Evolutionary conservation across 2,329 filamentous ascomycete species (phyloP).

Genomic region (Fusarium scirpi): DNA sequence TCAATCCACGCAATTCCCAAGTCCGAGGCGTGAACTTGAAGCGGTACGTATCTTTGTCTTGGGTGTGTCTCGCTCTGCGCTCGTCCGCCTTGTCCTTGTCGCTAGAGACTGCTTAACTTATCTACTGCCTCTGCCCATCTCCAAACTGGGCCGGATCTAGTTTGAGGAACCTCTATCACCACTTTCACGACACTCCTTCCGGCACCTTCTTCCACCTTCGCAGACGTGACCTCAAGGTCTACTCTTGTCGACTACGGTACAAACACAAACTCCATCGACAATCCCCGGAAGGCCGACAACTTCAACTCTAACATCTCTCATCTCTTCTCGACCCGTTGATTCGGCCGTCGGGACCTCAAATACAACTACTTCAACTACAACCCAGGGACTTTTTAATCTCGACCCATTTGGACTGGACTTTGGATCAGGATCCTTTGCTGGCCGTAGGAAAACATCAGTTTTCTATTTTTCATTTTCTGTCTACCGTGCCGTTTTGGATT

Average conservation of each 20-base stretch:
- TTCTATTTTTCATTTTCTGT: constrained; percentile 44
- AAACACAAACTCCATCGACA: constrained; percentile 30
- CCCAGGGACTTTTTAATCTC: constrained; percentile 37
- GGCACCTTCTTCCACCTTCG: constrained; percentile 41
- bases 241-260: constrained; percentile 39
- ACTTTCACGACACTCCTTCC: constrained; percentile 57
- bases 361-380: constrained; percentile 39
- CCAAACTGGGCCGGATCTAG: constrained; percentile 36
- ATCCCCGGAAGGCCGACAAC: constrained; percentile 36
- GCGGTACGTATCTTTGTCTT: constrained; percentile 42
- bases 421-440: constrained; percentile 46
- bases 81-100: constrained; percentile 45
- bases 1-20: constrained; percentile 54
- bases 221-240: constrained; percentile 48
- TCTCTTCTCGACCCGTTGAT: constrained; percentile 62
- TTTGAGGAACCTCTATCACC: constrained; percentile 46
- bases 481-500: constrained; percentile 42
- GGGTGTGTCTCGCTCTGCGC: constrained; percentile 32
- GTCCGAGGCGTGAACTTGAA: constrained; percentile 45
- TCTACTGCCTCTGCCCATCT: constrained; percentile 44
- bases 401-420: constrained; percentile 48
- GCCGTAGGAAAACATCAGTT: constrained; percentile 45
- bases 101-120: constrained; percentile 44
- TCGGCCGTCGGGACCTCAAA: constrained; percentile 58
- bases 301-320: constrained; percentile 17